A percentile compares a stretch with the other conserved stretches of the same genome.
Evolutionary conservation across 176 grass and related monocot genomes (phyloP).

Genomic region (Musa beccarii): DNA sequence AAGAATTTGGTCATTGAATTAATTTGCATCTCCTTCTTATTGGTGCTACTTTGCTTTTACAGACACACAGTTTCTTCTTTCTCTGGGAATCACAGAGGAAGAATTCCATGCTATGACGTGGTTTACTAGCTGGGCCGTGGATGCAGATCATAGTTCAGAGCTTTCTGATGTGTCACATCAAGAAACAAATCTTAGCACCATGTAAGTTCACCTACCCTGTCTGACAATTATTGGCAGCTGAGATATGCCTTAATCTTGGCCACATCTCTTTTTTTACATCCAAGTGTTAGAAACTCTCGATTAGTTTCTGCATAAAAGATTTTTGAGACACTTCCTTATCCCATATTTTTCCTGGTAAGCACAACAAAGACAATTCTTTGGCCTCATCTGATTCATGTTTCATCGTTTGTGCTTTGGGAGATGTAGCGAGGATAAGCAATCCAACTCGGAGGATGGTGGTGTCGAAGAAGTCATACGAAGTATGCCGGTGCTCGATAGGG

Average conservation of each 20-base stretch:
- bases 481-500: constrained; percentile 44
- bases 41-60: neutral
- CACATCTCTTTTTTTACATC: neutral
- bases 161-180: constrained; percentile 29
- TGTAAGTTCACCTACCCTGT: constrained; percentile 23
- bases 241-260: neutral
- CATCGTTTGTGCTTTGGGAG: neutral
- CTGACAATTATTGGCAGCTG: neutral
- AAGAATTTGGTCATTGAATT: neutral
- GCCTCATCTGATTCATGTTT: neutral
- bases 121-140: constrained; percentile 96
- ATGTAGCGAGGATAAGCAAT: constrained; percentile 22
- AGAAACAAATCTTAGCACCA: constrained; percentile 20
- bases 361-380: too few relatives aligned
- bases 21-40: neutral
- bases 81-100: constrained; percentile 44
- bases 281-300: too few relatives aligned
- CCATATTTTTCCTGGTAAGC: neutral
- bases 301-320: too few relatives aligned
- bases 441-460: constrained; percentile 17
- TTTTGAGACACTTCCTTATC: neutral
- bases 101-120: constrained; percentile 90
- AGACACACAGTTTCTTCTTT: constrained; percentile 71
- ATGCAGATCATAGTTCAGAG: constrained; percentile 56
- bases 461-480: constrained; percentile 42